phyloP scores from a whole-genome alignment of 306 rosid genomes.

The Argentina anserina region DNA sequence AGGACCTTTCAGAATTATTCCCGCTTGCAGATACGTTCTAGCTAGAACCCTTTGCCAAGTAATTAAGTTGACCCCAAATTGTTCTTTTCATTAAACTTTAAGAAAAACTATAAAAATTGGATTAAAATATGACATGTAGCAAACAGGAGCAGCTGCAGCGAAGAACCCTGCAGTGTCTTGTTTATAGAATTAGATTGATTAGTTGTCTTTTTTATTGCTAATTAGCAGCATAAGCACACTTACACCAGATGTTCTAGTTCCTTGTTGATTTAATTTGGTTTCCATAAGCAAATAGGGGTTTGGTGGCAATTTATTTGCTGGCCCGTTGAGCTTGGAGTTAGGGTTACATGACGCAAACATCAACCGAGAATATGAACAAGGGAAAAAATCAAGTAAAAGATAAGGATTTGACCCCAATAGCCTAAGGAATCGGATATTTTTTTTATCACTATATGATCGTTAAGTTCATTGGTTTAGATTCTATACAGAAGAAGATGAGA shows the following conservation, averaged over 20 bases:
- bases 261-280: not conserved
- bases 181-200: not conserved
- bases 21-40: not conserved
- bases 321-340: conserved; percentile 5
- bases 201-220: not conserved
- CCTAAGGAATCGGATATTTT: not conserved
- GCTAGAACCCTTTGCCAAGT: conserved; percentile 9
- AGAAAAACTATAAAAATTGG: not conserved
- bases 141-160: not conserved
- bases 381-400: not conserved
- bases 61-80: conserved; percentile 11
- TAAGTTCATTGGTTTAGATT: not conserved
- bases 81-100: not conserved
- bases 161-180: not conserved
- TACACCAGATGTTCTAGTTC: not conserved
- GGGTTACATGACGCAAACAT: conserved; percentile 8
- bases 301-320: conserved; percentile 1
- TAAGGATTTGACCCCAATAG: not conserved
- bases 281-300: not conserved
- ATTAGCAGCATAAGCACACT: not conserved
- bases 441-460: not conserved
- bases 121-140: not conserved
- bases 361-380: not conserved
- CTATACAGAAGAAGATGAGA: not conserved
- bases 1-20: not conserved